These are phyloP conservation scores for Pseudozyma hubeiensis DNA, from an alignment of 1,284 basidiomycete genomes.

Conservation along the genomic window DNA sequence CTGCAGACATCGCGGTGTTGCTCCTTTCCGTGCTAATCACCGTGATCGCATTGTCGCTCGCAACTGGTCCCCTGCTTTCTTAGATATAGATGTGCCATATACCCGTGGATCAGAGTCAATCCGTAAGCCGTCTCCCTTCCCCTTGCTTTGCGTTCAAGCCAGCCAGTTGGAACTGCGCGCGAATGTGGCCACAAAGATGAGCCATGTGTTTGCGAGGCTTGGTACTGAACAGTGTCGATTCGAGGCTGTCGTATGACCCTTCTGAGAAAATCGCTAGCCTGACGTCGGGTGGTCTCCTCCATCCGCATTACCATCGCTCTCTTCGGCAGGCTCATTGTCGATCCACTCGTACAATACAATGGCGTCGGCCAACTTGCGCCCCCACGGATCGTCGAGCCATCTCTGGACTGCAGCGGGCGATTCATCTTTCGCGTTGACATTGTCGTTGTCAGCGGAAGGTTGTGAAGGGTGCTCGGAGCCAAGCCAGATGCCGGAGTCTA, in stretches of 20 bases:
- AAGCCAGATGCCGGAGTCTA: conserved; percentile 51
- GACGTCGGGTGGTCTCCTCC: conserved; percentile 5
- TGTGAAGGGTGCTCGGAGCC: conserved; percentile 28
- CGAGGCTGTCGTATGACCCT: not conserved
- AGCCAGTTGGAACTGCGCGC: not conserved
- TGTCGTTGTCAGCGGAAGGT: not conserved
- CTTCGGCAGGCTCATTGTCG: conserved; percentile 36
- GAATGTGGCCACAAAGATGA: too few relatives aligned
- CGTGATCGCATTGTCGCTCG: conserved; percentile 8
- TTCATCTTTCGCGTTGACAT: not conserved
- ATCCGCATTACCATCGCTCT: conserved; percentile 4
- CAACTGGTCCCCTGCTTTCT: not conserved
- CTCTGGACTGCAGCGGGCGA: conserved; percentile 5
- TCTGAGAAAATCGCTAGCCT: not conserved
- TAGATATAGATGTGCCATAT: conserved; percentile 13
- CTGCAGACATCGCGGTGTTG: not conserved
- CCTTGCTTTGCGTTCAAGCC: not conserved
- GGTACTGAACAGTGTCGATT: not conserved
- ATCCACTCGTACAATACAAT: conserved; percentile 53
- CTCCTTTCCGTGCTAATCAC: not conserved
- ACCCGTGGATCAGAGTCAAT: not conserved
- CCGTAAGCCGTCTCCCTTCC: not conserved
- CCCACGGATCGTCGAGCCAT: conserved; percentile 39
- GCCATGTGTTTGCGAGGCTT: too few relatives aligned
- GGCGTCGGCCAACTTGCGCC: conserved; percentile 46